Percentiles rank a stretch among this genome's conserved stretches.
phyloP scores from a whole-genome alignment of 495 filamentous ascomycete genomes.

The Cercophora newfieldiana region DNA sequence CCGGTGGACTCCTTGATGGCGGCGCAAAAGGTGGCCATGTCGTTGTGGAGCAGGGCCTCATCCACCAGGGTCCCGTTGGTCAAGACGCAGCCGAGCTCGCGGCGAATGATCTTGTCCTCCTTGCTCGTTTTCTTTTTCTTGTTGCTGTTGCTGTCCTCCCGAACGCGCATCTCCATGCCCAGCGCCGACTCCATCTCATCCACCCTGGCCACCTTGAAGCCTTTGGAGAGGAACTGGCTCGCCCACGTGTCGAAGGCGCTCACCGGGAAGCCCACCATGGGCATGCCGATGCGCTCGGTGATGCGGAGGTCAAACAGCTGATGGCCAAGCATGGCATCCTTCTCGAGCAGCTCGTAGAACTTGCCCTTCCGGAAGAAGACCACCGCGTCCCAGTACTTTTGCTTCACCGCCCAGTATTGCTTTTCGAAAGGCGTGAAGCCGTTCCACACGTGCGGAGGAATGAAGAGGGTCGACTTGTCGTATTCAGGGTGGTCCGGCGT shows the following conservation, averaged over 20 bases:
- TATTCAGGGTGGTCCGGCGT: slow-evolving; percentile 81
- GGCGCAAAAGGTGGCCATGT: slow-evolving; percentile 95
- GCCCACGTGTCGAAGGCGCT: slow-evolving; percentile 89
- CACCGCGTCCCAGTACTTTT: slow-evolving; percentile 94
- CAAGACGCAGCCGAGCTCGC: slow-evolving; percentile 87
- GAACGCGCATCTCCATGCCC: slow-evolving; percentile 96
- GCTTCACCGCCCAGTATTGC: slow-evolving; percentile 99
- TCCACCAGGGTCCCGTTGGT: slow-evolving; percentile 93
- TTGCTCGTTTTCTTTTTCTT: slow-evolving; percentile 53
- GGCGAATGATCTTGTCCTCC: slow-evolving; percentile 88
- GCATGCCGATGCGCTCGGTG: slow-evolving; percentile 98
- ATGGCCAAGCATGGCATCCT: slow-evolving; percentile 95
- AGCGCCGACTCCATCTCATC: slow-evolving; percentile 95
- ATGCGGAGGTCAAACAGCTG: slow-evolving; percentile 97
- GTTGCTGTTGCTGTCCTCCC: too few species aligned
- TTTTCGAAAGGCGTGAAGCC: slow-evolving; percentile 93
- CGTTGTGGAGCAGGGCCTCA: slow-evolving; percentile 93
- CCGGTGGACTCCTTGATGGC: slow-evolving; percentile 92
- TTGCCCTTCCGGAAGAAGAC: slow-evolving; percentile 99
- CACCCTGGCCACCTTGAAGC: slow-evolving; percentile 93
- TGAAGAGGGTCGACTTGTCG: slow-evolving; percentile 86
- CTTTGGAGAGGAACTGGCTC: slow-evolving; percentile 90
- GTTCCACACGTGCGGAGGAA: slow-evolving; percentile 74
- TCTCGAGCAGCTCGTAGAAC: slow-evolving; percentile 98
- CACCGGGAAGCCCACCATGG: slow-evolving; percentile 96